Evolutionary conservation across 306 rosid species (phyloP), one percentile per base, ranked within the genome.

Genomic region (Sesbania bispinosa): DNA sequence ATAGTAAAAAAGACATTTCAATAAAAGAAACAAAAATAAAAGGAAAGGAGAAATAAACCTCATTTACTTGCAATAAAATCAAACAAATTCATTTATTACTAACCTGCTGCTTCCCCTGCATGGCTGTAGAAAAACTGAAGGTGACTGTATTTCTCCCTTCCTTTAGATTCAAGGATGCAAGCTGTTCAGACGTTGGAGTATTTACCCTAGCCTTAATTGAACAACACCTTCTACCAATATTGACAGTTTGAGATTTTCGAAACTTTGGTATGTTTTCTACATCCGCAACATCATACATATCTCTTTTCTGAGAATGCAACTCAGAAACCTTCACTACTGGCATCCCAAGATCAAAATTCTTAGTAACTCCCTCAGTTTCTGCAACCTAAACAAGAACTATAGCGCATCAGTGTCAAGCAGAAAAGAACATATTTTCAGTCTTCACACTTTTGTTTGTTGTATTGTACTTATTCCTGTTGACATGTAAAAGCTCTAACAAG

Each of bases 121-220:
- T 81, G 42, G 86, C 73, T 27, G 99, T 95, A 60, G 80, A 85
- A 79, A 86, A 88, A 38, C 93, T 81, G 81, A 91, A 91, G 27
- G 90, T 86, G 71, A 95, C 85, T 3, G 68, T 82, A 75, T 95
- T 95, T 67, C 78, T 85, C 69, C 99, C 99, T 65, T 95, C 96
- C 79, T 82, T 88, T 65, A 95, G 83, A 79, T 85, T 89, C 74
- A 95, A 78, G 67, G 97, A 95, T 32, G 86, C 91, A 70, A 95
- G 71, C 75, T 95, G 97, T 75, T 95, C 96, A 67, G 96, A 91
- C 0, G 97, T 88, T 45, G 99, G 99, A 53, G 84, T 54, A 46
- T 62, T 77, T 74, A 52, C 78, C 68, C 80, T 81, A 54, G 79
- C 90, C 65, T 82, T 82, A 67, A 69, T 76, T 38, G 84, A 76